Evolutionary conservation across 23 red algal genomes (phyloP).

Genomic region (Gracilaria domingensis): DNA sequence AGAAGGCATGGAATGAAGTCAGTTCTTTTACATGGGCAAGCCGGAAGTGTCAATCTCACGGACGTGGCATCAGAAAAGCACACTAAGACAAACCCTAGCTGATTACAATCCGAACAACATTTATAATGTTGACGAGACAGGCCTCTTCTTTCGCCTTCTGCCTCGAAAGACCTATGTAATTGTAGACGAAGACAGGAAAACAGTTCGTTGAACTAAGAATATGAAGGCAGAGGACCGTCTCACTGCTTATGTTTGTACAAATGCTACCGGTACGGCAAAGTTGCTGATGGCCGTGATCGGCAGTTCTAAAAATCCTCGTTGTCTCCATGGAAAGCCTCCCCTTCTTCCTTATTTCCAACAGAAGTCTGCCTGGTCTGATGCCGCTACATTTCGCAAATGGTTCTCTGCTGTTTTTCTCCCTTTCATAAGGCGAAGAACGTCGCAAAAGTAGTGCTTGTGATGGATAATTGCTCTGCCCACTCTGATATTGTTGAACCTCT

Average conservation of each 20-base stretch:
- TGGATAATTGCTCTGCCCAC: slow-evolving; percentile 41
- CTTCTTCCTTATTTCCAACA: slow-evolving; percentile 19
- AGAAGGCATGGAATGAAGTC: slow-evolving; percentile 8
- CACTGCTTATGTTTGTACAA: slow-evolving; percentile 45
- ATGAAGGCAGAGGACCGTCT: slow-evolving; percentile 33
- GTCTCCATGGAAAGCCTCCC: neutral
- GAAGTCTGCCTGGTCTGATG: slow-evolving; percentile 11
- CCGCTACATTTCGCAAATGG: slow-evolving; percentile 10
- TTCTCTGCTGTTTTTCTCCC: slow-evolving; percentile 24
- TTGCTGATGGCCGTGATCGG: slow-evolving; percentile 49
- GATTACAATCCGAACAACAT: slow-evolving; percentile 49
- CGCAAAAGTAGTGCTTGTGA: neutral
- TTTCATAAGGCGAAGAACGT: neutral
- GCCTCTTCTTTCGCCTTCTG: too few species aligned
- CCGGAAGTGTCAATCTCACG: neutral
- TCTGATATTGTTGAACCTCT: neutral
- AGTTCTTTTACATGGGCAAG: slow-evolving; percentile 22
- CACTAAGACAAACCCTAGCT: slow-evolving; percentile 2
- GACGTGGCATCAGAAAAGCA: slow-evolving; percentile 14
- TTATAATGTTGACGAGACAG: slow-evolving; percentile 61
- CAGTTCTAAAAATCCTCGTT: slow-evolving; percentile 12
- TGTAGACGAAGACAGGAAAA: neutral
- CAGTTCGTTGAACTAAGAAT: slow-evolving; percentile 7
- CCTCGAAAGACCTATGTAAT: slow-evolving; percentile 18
- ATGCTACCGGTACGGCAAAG: slow-evolving; percentile 28